Base-by-base conservation (phyloP, 2,329 filamentous ascomycete species). In the Verticillium isaacii region DNA sequence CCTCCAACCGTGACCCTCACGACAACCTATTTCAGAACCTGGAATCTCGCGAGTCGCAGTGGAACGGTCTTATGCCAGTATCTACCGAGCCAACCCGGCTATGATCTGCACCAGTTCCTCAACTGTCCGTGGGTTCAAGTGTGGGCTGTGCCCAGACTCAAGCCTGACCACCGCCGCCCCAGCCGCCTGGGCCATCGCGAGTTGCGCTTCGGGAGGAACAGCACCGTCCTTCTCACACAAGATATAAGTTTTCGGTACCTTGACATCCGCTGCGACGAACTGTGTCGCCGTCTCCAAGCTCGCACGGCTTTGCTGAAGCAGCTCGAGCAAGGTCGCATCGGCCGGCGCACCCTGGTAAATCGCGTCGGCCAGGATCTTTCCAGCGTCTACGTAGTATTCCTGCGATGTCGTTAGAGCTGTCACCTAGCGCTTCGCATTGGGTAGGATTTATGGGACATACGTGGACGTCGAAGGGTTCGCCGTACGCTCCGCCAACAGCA, bases 161-260 rank as follows among this genome's bases (percentile, higher is more conserved):
- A 41, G 37, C 37, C 37, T 41, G 37, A 41, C 37, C 3, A 41
- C 37, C 37, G 2, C 37, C 14, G 37, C 37, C 37, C 37, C 37
- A 15, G 37, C 37, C 15, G 37, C 37, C 37, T 41, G 67, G 0
- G 68, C 70, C 65, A 72, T 65, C 2, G 52, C 62, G 25, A 64
- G 36, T 23, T 73, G 70, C 1, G 63, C 67, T 15, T 63, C 54
- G 7, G 64, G 25, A 0, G 69, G 68, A 19, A 72, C 59, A 0
- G 60, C 34, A 1, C 61, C 37, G 52, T 74, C 72, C 2, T 67
- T 54, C 7, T 65, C 65, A 23, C 70, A 72, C 8, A 66, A 62
- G 8, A 74, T 61, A 15, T 72, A 74, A 0, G 69, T 72, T 60
- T 66, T 71, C 0, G 67, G 64, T 0, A 67, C 66, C 1, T 52